Evolutionary conservation across 228 moss, liverwort and hornwort species (phyloP).

Genomic region (Sphagnum fallax): DNA sequence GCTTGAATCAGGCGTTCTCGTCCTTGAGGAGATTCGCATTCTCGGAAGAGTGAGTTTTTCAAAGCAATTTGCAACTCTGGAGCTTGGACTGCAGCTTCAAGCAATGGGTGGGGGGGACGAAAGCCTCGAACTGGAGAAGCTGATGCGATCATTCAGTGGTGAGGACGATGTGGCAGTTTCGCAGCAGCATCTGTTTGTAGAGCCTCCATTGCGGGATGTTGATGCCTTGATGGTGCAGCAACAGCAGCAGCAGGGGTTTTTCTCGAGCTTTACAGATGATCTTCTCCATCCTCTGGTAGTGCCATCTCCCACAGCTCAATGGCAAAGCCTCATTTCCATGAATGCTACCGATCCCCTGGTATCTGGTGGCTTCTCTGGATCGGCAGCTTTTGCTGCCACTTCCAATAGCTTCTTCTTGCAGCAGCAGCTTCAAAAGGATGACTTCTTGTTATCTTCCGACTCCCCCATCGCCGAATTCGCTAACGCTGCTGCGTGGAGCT

Average conservation of each 20-base stretch:
- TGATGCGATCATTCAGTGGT: conserved; percentile 45
- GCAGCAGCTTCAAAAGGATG: background rate
- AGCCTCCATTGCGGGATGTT: conserved; percentile 13
- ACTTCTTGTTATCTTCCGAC: background rate
- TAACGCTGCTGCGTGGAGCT: background rate
- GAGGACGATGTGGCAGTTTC: conserved; percentile 16
- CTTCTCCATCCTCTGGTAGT: conserved; percentile 37
- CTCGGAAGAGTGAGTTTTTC: too few relatives aligned
- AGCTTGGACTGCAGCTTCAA: conserved; percentile 25
- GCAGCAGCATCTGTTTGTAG: conserved; percentile 12
- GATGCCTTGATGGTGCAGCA: background rate
- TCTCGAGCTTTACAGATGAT: conserved; percentile 8
- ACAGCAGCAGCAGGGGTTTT: too few relatives aligned
- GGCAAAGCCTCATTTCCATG: conserved; percentile 11
- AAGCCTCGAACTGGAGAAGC: conserved; percentile 31
- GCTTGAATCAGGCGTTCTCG: too few relatives aligned
- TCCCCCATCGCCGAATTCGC: background rate
- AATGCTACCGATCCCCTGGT: background rate
- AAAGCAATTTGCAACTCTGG: background rate
- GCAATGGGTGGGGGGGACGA: conserved; percentile 2
- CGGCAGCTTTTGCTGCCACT: background rate
- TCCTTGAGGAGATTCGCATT: too few relatives aligned
- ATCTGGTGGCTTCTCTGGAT: background rate
- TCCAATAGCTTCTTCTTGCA: background rate
- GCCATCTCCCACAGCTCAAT: conserved; percentile 23